A percentile compares a stretch with the other conserved stretches of the same genome.
Evolutionary conservation across 768 basidiomycete species (phyloP).

Genomic region (Ramaria sp.): DNA sequence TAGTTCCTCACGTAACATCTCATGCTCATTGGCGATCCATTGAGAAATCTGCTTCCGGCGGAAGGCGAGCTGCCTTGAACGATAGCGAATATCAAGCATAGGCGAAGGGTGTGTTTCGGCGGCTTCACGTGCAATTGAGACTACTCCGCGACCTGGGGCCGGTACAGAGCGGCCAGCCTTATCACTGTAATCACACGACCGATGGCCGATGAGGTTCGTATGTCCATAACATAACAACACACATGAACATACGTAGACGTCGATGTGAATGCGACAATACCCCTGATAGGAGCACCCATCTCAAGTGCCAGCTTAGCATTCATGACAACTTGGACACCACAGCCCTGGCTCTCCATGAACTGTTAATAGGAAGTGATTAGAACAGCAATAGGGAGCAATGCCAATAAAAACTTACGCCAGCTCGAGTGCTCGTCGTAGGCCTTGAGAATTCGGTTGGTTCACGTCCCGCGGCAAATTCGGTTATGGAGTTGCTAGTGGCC

Average conservation of each 20-base stretch:
- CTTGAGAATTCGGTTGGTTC: conserved; percentile 99
- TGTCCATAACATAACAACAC: neutral
- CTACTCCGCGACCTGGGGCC: conserved; percentile 89
- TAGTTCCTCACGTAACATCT: conserved; percentile 72
- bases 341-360: conserved; percentile 97
- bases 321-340: conserved; percentile 97
- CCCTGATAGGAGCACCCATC: conserved; percentile 87
- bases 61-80: conserved; percentile 90
- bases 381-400: neutral
- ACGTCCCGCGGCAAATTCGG: conserved; percentile 97
- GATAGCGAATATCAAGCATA: conserved; percentile 78
- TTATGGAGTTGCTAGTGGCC: conserved; percentile 93
- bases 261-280: conserved; percentile 89
- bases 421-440: conserved; percentile 90
- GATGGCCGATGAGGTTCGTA: neutral
- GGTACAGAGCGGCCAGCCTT: conserved; percentile 98
- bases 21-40: conserved; percentile 87
- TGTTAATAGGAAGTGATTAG: conserved; percentile 16
- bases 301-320: conserved; percentile 92
- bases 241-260: conserved; percentile 73
- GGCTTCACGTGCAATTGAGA: conserved; percentile 81
- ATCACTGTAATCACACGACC: conserved; percentile 44
- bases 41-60: conserved; percentile 90
- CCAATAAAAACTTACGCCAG: conserved; percentile 52
- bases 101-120: conserved; percentile 68